phyloP scores from a whole-genome alignment of 192 early-diverging fungal species.

The Chytriomyces confervae region DNA sequence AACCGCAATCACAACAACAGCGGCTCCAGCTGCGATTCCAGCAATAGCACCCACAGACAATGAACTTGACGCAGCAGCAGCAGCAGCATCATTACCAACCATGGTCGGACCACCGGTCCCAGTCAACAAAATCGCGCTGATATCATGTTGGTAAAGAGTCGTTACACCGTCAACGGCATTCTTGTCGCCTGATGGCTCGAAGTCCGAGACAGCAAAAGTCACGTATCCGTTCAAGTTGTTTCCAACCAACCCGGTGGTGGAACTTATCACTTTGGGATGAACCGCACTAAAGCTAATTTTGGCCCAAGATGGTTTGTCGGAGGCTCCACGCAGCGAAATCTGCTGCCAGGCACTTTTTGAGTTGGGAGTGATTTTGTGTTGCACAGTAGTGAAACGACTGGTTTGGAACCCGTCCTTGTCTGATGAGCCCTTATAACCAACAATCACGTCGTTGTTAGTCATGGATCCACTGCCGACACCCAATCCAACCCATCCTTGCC shows the following conservation, averaged over 20 bases:
- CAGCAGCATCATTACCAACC: not conserved
- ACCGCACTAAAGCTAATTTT: conserved; percentile 15
- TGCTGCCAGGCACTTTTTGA: conserved; percentile 5
- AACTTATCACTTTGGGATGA: not conserved
- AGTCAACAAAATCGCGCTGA: not conserved
- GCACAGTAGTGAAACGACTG: not conserved
- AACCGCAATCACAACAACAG: no score
- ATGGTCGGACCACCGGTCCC: not conserved
- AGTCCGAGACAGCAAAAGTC: not conserved
- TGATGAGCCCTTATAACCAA: not conserved
- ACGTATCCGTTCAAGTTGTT: not conserved
- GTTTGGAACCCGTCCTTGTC: not conserved
- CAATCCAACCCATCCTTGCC: conserved; percentile 26
- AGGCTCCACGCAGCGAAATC: not conserved
- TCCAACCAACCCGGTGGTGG: not conserved
- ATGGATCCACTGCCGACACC: conserved; percentile 18
- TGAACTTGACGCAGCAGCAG: no score
- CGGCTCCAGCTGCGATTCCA: not conserved
- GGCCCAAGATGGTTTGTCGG: conserved; percentile 20
- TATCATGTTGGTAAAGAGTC: conserved; percentile 8
- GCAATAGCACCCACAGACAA: not conserved
- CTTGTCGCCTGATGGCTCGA: not conserved
- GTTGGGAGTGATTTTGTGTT: conserved; percentile 17
- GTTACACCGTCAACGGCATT: not conserved
- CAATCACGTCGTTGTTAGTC: conserved; percentile 17